Percentiles rank a stretch among this genome's conserved stretches.
phyloP scores from a whole-genome alignment of 257 asterid species.

The Anisodus tanguticus region DNA sequence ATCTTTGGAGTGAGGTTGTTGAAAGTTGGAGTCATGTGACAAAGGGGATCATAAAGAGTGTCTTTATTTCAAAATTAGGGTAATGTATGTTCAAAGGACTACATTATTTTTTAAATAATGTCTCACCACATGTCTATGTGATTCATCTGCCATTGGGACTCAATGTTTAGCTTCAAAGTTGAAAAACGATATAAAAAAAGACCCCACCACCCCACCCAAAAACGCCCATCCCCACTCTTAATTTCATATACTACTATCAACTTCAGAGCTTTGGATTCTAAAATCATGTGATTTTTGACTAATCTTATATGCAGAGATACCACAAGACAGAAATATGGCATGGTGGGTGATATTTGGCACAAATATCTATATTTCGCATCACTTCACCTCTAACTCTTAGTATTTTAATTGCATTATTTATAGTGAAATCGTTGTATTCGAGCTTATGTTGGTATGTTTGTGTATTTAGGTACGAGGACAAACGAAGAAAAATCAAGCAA shows the following conservation, averaged over 20 bases:
- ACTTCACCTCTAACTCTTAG: no score
- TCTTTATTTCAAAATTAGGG: neutral
- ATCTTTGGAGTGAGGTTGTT: constrained; percentile 33
- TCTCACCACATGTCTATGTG: constrained; percentile 51
- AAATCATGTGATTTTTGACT: constrained; percentile 55
- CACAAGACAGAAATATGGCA: constrained; percentile 40
- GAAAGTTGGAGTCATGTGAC: constrained; percentile 51
- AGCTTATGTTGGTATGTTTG: no score
- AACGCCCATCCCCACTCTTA: constrained; percentile 5
- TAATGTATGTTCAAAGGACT: neutral
- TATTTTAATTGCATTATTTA: no score
- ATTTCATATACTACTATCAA: constrained; percentile 15
- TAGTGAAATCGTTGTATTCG: no score
- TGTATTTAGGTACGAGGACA: no score
- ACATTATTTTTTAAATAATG: constrained; percentile 1
- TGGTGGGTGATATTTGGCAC: no score
- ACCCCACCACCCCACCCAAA: neutral
- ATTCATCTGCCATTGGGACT: constrained; percentile 56
- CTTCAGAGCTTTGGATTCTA: constrained; percentile 59
- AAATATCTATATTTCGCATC: no score
- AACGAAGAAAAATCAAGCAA: no score
- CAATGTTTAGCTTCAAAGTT: constrained; percentile 40
- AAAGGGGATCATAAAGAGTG: constrained; percentile 12
- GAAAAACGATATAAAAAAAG: constrained; percentile 25
- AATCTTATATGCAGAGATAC: constrained; percentile 10